Evolutionary conservation across 2,329 filamentous ascomycete genomes (phyloP).

Genomic region (Alternaria brassicae): DNA sequence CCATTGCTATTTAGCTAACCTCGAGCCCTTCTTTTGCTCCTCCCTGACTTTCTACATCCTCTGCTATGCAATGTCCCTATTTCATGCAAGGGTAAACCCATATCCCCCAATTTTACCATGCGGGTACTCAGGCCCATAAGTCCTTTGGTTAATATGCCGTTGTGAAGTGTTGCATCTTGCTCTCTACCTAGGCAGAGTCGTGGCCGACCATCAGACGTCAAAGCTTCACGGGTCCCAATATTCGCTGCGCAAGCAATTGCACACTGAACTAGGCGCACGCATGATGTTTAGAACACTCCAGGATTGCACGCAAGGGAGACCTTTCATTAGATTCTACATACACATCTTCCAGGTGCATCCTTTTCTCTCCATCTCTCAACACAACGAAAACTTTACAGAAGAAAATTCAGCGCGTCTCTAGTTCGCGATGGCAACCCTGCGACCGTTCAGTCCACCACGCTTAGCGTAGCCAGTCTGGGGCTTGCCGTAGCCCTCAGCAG

Average conservation of each 20-base stretch:
- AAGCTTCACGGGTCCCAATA: background rate
- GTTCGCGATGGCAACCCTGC: conserved; percentile 15
- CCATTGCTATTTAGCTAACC: background rate
- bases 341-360: background rate
- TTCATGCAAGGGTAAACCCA: background rate
- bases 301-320: background rate
- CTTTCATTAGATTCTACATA: background rate
- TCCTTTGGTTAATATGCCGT: background rate
- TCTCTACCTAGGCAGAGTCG: background rate
- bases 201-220: background rate
- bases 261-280: background rate
- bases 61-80: background rate
- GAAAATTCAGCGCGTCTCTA: background rate
- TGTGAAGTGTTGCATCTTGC: background rate
- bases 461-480: conserved; percentile 24
- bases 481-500: conserved; percentile 5
- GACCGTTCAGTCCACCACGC: conserved; percentile 32
- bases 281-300: too few relatives aligned
- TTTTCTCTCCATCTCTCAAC: background rate
- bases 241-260: background rate
- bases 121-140: background rate
- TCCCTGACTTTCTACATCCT: background rate
- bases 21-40: background rate
- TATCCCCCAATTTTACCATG: background rate
- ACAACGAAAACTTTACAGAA: background rate